Base-by-base conservation (phyloP, 2,329 filamentous ascomycete species). In the Venturia effusa region DNA sequence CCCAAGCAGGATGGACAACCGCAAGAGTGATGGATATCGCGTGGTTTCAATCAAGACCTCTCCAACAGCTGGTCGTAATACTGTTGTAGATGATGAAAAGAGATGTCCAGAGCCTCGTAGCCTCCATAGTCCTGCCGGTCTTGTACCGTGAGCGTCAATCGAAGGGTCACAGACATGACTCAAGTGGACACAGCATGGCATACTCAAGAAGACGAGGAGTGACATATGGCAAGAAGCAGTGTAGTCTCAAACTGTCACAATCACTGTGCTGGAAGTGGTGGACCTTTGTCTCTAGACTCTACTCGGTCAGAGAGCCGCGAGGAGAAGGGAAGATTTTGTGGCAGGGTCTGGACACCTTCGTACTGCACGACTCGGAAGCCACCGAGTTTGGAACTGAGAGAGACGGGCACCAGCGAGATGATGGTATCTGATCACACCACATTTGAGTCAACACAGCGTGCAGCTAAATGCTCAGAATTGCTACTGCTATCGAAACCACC, bases 401-500 rank as follows among this genome's bases (percentile, higher is more conserved):
- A 57, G 51, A 34, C 51, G 51, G 51, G 30, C 51, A 57, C 51
- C 51, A 57, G 51, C 51, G 27, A 51, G 45, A 57, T 57, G 51
- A 57, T 57, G 51, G 51, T 57, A 57, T 57, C 51, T 32, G 51
- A 57, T 57, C 51, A 57, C 51, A 57, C 51, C 27, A 57, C 51
- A 57, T 34, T 57, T 57, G 51, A 57, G 51, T 34, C 51, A 34
- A 57, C 51, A 57, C 30, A 57, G 30, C 51, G 51, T 57, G 51
- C 51, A 57, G 51, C 51, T 57, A 57, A 34, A 57, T 8, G 51
- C 51, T 57, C 51, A 57, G 51, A 57, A 40, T 60, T 62, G 45
- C 61, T 62, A 62, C 61, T 63, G 45, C 61, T 63, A 63, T 51
- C 34, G 51, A 37, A 61, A 62, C 64, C 68, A 68, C 71, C 51